phyloP scores from a whole-genome alignment of 208 protist species.

The Cochliopodium minus region DNA sequence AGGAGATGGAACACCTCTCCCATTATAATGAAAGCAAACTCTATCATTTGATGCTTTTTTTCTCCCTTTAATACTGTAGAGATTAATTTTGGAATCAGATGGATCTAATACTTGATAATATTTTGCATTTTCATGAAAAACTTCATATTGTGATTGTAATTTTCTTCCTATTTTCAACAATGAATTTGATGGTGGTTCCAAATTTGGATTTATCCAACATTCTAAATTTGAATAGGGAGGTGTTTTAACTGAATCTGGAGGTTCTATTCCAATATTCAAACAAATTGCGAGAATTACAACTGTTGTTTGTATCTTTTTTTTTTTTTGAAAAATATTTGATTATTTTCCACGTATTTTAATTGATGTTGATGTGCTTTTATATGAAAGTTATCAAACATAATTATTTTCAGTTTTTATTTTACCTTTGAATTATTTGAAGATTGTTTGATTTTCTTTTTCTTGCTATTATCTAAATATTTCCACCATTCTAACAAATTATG shows the following conservation, averaged over 20 bases:
- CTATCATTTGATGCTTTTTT: slow-evolving; percentile 59
- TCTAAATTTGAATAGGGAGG: slow-evolving; percentile 79
- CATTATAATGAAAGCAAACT: slow-evolving; percentile 97
- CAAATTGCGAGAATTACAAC: slow-evolving; percentile 73
- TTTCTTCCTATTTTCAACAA: slow-evolving; percentile 71
- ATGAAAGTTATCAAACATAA: too few species aligned
- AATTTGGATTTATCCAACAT: slow-evolving; percentile 70
- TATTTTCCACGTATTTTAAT: too few species aligned
- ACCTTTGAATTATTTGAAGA: too few species aligned
- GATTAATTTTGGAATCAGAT: slow-evolving; percentile 70
- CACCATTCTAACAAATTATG: too few species aligned
- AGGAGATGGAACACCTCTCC: slow-evolving; percentile 92
- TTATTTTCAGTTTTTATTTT: too few species aligned
- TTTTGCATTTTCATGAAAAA: too few species aligned
- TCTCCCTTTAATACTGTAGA: slow-evolving; percentile 50
- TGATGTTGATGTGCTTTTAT: too few species aligned
- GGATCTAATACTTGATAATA: too few species aligned
- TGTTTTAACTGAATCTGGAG: slow-evolving; percentile 80
- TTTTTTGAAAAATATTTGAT: background rate
- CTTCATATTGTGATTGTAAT: slow-evolving; percentile 71
- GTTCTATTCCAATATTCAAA: slow-evolving; percentile 90
- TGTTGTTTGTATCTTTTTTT: background rate
- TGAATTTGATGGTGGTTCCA: slow-evolving; percentile 16
- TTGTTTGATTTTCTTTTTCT: too few species aligned
- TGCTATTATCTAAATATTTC: too few species aligned